Conservation (phyloP, 129 eudicot species). For the Ambrosia artemisiifolia region DNA sequence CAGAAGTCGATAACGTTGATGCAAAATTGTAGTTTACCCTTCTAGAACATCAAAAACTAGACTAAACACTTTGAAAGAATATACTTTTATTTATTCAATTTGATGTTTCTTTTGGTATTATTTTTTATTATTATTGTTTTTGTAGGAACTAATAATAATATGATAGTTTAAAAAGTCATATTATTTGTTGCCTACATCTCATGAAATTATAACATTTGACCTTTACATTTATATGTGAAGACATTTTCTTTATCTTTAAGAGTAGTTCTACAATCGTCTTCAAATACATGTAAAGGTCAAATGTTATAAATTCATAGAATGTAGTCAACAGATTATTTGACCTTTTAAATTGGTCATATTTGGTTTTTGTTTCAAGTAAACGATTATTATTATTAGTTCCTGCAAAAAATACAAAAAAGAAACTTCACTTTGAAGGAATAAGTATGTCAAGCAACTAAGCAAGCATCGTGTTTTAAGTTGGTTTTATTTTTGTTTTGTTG, state of each 20-base stretch:
- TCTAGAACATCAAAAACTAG: background rate
- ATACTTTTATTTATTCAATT: too few species aligned
- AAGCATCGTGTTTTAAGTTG: background rate
- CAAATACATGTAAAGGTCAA: background rate
- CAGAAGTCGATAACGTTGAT: background rate
- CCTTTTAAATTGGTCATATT: background rate
- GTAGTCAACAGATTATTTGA: background rate
- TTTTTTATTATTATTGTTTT: too few species aligned
- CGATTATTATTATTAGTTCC: background rate
- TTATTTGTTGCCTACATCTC: background rate
- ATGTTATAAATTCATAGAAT: background rate
- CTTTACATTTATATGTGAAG: background rate
- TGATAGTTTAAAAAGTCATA: background rate
- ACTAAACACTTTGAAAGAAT: too few species aligned
- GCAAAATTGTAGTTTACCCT: background rate
- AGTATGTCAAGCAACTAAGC: constrained; percentile 4
- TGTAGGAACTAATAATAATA: background rate
- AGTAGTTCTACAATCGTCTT: background rate
- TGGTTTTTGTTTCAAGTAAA: background rate
- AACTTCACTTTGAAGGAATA: background rate
- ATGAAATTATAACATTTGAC: background rate
- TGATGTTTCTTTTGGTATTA: too few species aligned
- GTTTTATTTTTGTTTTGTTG: background rate
- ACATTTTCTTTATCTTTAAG: background rate
- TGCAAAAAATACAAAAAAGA: background rate